Base-by-base conservation (phyloP, 2,329 filamentous ascomycete species). In the Macrophomina tecta region DNA sequence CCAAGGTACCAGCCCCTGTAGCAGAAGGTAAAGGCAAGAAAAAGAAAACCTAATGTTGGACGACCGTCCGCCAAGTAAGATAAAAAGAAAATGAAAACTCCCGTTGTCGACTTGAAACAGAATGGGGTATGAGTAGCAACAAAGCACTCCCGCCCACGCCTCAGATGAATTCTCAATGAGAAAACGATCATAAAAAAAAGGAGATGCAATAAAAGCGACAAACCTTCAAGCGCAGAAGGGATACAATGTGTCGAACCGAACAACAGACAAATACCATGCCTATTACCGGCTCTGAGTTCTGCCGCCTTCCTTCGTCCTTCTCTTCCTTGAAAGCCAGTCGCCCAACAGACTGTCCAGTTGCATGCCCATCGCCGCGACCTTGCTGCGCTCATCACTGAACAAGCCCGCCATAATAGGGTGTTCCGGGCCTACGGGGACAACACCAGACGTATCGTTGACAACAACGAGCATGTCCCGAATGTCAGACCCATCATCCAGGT, bases 401-500 rank as follows among this genome's bases (percentile, higher is more conserved):
- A 98, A 82, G 28, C 89, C 87, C 14, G 88, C 88, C 61, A 91
- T 92, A 52, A 97, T 85, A 0, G 94, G 94, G 77, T 98, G 94
- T 67, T 97, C 92, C n/a, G 87, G 86, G 1, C 90, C 88, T 7
- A 90, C 91, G 18, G 93, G 91, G 49, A 89, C 86, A 16, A 96
- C 89, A 68, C 94, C 91, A 14, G 89, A 91, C 77, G 94, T 97
- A 79, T 98, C 94, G 75, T 97, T 94, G 34, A 99, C 93, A 68
- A 99, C 91, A 45, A 94, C 86, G 62, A 98, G 85, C 76, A 98
- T 86, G 76, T 99, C 94, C 61, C 92, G 88, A 71, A 99, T 93
- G 69, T 97, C 93, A 40, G 90, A 89, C 68, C 92, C 89, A 71
- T 95, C 93, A 71, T 98, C 94, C 73, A 98, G 91, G 80, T 97